phyloP scores from a whole-genome alignment of 202 grass and related monocot species.

The Musa balbisiana region DNA sequence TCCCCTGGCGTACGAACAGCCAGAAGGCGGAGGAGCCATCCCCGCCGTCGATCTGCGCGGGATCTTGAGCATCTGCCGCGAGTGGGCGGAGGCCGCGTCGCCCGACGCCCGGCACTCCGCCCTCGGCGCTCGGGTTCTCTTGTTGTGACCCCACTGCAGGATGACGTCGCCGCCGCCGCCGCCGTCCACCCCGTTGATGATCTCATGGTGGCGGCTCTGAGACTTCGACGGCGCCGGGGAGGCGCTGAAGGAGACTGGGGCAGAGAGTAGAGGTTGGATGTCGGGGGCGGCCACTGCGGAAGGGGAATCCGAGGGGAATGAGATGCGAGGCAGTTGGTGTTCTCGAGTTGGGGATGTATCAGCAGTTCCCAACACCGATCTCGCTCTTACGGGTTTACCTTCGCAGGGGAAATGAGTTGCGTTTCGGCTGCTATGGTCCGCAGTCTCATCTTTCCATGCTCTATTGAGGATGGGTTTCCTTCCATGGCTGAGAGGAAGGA shows the following conservation, averaged over 20 bases:
- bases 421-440: background rate
- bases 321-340: conserved; percentile 3
- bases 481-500: conserved; percentile 42
- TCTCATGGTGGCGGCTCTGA: conserved; percentile 15
- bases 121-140: conserved; percentile 53
- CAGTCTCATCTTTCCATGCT: conserved; percentile 36
- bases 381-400: background rate
- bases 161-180: conserved; percentile 39
- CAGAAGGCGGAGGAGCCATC: conserved; percentile 23
- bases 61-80: conserved; percentile 48
- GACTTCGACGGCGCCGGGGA: conserved; percentile 28
- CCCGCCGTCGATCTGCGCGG: conserved; percentile 40
- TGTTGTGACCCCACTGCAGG: conserved; percentile 79
- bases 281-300: background rate
- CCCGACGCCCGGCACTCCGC: conserved; percentile 24
- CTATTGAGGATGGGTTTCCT: conserved; percentile 36
- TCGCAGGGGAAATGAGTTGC: background rate
- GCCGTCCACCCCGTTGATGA: background rate
- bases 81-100: conserved; percentile 28
- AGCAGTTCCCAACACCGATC: conserved; percentile 11
- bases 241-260: background rate
- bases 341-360: conserved; percentile 15
- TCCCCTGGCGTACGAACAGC: conserved; percentile 37
- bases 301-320: conserved; percentile 20
- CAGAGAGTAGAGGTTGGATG: background rate